Conservation (phyloP, 2,329 filamentous ascomycete genomes). For the Grosmannia serpens region DNA sequence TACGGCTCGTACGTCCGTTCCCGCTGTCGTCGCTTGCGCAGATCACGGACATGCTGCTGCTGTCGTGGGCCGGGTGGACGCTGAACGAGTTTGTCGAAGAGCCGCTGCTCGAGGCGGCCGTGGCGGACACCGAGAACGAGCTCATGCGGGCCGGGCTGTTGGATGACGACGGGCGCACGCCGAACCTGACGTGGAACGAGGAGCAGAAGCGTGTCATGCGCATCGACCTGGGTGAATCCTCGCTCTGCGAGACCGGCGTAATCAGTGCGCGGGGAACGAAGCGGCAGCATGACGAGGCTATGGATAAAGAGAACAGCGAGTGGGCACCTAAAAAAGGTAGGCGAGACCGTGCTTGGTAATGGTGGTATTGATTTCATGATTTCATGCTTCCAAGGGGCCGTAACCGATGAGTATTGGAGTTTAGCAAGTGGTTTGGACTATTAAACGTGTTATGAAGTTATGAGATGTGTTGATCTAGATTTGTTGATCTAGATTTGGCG, state of each 20-base stretch:
- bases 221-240: neutral
- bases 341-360: too few relatives aligned
- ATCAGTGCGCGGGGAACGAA: too few relatives aligned
- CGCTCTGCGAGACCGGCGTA: neutral
- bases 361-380: too few relatives aligned
- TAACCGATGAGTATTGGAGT: too few relatives aligned
- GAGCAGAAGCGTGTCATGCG: neutral
- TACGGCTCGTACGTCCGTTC: conserved; percentile 4
- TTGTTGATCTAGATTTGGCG: too few relatives aligned
- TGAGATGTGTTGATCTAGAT: too few relatives aligned
- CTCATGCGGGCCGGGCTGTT: neutral
- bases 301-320: too few relatives aligned
- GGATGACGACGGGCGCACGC: neutral
- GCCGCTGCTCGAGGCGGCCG: neutral
- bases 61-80: conserved; percentile 7
- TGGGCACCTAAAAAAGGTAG: too few relatives aligned
- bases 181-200: conserved; percentile 1
- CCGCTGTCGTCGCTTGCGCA: conserved; percentile 1
- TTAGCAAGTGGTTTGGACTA: too few relatives aligned
- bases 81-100: neutral
- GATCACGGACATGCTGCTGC: conserved; percentile 8
- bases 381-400: too few relatives aligned
- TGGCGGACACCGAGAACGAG: neutral
- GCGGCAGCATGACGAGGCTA: too few relatives aligned
- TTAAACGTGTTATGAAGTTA: too few relatives aligned